Conservation (phyloP, 2,329 filamentous ascomycete species). For the Parascedosporium putredinis region DNA sequence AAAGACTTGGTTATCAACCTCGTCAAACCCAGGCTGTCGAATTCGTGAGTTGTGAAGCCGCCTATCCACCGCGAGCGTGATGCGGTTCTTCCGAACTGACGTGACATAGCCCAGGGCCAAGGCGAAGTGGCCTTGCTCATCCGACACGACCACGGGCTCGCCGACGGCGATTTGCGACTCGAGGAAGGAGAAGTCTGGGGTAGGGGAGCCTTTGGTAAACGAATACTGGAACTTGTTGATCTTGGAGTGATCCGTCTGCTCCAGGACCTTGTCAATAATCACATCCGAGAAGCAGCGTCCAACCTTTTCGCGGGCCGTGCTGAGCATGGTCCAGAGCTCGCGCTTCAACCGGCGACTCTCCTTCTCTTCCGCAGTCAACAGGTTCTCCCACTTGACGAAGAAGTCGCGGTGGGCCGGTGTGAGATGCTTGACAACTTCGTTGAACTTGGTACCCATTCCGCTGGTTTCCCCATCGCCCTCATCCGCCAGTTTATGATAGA, state of each 20-base stretch:
- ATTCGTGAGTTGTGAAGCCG: slow-evolving; percentile 78
- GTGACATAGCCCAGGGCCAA: slow-evolving; percentile 87
- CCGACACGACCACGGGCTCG: slow-evolving; percentile 92
- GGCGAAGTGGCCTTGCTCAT: slow-evolving; percentile 90
- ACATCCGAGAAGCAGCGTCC: slow-evolving; percentile 87
- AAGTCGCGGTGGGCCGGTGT: slow-evolving; percentile 66
- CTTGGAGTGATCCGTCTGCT: slow-evolving; percentile 60
- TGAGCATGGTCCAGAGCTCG: slow-evolving; percentile 95
- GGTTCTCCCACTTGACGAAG: slow-evolving; percentile 87
- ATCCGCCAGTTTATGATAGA: slow-evolving; percentile 86
- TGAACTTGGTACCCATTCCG: slow-evolving; percentile 71
- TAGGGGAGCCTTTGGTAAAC: slow-evolving; percentile 59
- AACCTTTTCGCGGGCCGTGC: slow-evolving; percentile 73
- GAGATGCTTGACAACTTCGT: slow-evolving; percentile 70
- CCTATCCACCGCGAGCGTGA: slow-evolving; percentile 84
- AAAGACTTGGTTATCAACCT: slow-evolving; percentile 71
- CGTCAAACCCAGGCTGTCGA: slow-evolving; percentile 65
- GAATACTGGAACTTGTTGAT: slow-evolving; percentile 89
- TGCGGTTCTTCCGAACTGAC: slow-evolving; percentile 60
- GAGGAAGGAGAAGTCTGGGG: slow-evolving; percentile 65
- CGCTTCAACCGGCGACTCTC: slow-evolving; percentile 77
- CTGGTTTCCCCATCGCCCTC: slow-evolving; percentile 72
- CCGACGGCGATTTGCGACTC: slow-evolving; percentile 82
- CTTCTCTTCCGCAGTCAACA: slow-evolving; percentile 89
- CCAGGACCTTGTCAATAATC: slow-evolving; percentile 43